Conservation (phyloP, 257 asterid species). For the Leonotis leonurus region DNA sequence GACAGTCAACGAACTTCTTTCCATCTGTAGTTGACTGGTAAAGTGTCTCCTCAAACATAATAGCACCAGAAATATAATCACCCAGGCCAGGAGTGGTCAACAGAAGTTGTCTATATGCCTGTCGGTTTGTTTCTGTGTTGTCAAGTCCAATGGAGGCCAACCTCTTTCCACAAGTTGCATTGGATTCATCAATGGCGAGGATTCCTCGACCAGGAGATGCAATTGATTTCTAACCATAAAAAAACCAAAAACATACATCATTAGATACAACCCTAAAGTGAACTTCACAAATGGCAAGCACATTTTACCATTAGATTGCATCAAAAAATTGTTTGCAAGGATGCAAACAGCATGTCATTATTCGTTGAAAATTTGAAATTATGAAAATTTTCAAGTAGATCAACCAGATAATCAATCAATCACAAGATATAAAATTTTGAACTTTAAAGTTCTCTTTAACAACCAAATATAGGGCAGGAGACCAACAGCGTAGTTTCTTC, state of each 20-base stretch:
- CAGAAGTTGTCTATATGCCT: constrained; percentile 86
- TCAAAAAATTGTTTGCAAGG: too few species aligned
- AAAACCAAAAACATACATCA: neutral
- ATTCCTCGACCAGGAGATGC: constrained; percentile 95
- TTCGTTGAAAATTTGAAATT: too few species aligned
- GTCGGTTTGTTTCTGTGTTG: constrained; percentile 81
- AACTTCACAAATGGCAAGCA: neutral
- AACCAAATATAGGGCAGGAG: neutral
- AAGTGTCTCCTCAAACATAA: constrained; percentile 88
- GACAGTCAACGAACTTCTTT: constrained; percentile 72
- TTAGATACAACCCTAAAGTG: neutral
- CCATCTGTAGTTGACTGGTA: constrained; percentile 90
- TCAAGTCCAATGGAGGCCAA: constrained; percentile 87
- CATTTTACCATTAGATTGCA: neutral
- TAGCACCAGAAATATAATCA: constrained; percentile 78
- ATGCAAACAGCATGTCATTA: too few species aligned
- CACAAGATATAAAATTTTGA: neutral
- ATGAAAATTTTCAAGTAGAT: neutral
- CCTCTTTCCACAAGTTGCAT: constrained; percentile 91
- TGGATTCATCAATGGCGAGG: constrained; percentile 93
- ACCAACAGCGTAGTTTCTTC: neutral
- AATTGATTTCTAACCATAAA: constrained; percentile 50
- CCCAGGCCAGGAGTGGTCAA: constrained; percentile 92
- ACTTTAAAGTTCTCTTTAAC: neutral
- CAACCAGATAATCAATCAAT: neutral